phyloP scores from a whole-genome alignment of 2,329 filamentous ascomycete genomes.

The Curvularia verruculosa region DNA sequence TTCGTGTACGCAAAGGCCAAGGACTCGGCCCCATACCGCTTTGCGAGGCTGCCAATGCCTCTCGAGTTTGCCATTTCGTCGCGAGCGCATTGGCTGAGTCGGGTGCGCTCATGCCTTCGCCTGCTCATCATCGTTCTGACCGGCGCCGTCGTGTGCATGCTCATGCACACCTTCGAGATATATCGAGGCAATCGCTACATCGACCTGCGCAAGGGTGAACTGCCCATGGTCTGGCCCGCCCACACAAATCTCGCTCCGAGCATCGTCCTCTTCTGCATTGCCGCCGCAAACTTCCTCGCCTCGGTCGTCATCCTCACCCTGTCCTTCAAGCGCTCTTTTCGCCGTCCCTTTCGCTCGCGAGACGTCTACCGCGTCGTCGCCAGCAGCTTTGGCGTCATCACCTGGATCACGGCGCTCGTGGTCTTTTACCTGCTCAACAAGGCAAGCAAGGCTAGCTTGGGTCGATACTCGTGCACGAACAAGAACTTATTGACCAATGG shows the following conservation, averaged over 20 bases:
- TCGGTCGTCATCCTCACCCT: constrained; percentile 42
- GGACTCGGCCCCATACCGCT: constrained; percentile 25
- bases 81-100: constrained; percentile 45
- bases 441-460: constrained; percentile 47
- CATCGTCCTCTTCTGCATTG: constrained; percentile 43
- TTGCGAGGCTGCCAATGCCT: constrained; percentile 32
- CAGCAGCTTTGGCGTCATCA: constrained; percentile 42
- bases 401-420: constrained; percentile 42
- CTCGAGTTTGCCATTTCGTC: constrained; percentile 35
- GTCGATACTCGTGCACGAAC: constrained; percentile 45
- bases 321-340: constrained; percentile 43
- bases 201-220: constrained; percentile 45
- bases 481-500: constrained; percentile 44
- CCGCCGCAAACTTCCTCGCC: constrained; percentile 42
- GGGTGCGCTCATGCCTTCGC: constrained; percentile 45
- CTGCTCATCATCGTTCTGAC: constrained; percentile 47
- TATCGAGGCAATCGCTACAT: constrained; percentile 45
- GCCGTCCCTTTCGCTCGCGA: constrained; percentile 42
- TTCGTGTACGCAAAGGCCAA: constrained; percentile 27
- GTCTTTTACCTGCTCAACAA: constrained; percentile 45
- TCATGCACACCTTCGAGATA: constrained; percentile 46
- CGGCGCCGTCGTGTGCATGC: constrained; percentile 44
- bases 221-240: constrained; percentile 48
- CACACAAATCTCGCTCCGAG: constrained; percentile 47
- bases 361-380: constrained; percentile 45